Evolutionary conservation across 2,329 filamentous ascomycete species (phyloP).

Genomic region (Fusarium oligoseptatum): DNA sequence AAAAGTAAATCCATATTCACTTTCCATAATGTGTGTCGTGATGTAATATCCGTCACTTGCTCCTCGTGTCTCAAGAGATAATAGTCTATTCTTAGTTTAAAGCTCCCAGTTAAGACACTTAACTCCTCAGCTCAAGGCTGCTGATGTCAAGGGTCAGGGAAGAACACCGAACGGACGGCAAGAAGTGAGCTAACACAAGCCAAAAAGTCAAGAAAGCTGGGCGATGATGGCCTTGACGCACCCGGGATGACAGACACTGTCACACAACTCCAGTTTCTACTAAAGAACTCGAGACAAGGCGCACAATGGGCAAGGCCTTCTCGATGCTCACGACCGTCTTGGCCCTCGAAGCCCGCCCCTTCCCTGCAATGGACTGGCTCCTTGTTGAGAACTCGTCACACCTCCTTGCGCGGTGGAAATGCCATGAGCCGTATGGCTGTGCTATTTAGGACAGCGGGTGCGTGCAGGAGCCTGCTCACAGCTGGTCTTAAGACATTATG

Average conservation of each 20-base stretch:
- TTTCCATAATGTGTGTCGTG: not conserved
- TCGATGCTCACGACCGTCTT: slow-evolving; percentile 17
- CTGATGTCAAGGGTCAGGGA: not conserved
- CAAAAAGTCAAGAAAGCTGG: not conserved
- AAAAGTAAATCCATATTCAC: not conserved
- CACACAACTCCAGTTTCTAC: not conserved
- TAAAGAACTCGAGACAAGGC: not conserved
- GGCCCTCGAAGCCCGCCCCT: not conserved
- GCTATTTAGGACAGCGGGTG: slow-evolving; percentile 21
- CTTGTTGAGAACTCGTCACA: slow-evolving; percentile 5
- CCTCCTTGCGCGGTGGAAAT: slow-evolving; percentile 10
- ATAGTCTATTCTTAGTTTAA: not conserved
- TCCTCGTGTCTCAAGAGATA: not conserved
- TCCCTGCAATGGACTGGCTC: not conserved
- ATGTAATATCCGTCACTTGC: not conserved
- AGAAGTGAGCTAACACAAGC: not conserved
- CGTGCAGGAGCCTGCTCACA: slow-evolving; percentile 21
- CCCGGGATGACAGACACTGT: not conserved
- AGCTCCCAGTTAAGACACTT: not conserved
- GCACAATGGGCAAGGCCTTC: not conserved
- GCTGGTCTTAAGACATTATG: slow-evolving; percentile 8
- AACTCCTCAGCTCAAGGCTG: not conserved
- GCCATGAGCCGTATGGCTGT: slow-evolving; percentile 26
- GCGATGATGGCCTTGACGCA: not conserved
- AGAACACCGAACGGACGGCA: not conserved